phyloP scores from a whole-genome alignment of 1,139 yeast species.

The Debaryomycetaceae sp. region DNA sequence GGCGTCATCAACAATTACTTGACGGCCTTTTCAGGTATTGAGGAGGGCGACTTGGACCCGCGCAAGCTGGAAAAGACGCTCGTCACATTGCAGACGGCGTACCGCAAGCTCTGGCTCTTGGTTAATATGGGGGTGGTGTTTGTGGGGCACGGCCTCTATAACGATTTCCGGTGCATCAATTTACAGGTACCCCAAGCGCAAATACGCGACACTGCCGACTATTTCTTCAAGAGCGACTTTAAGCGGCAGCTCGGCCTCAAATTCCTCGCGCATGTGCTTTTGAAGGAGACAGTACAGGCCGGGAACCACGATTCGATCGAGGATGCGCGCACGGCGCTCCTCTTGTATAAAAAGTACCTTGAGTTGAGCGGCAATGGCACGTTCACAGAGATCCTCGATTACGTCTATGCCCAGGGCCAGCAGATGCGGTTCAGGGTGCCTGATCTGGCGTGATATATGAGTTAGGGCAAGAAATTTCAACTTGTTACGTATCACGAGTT shows the following conservation, averaged over 20 bases:
- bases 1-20: conserved; percentile 72
- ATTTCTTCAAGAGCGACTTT: conserved; percentile 60
- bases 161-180: conserved; percentile 89
- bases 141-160: conserved; percentile 88
- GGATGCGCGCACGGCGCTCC: conserved; percentile 83
- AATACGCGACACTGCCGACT: conserved; percentile 80
- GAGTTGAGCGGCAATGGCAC: conserved; percentile 47
- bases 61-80: conserved; percentile 52
- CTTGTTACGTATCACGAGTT: no score
- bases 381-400: conserved; percentile 51
- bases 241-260: conserved; percentile 77
- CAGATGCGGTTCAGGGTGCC: conserved; percentile 33
- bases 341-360: conserved; percentile 61
- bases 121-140: conserved; percentile 83
- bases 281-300: conserved; percentile 70
- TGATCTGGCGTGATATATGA: no score
- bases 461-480: no score
- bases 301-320: conserved; percentile 97
- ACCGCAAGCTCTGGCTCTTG: conserved; percentile 79
- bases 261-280: conserved; percentile 72
- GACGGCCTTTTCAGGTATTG: conserved; percentile 87
- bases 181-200: conserved; percentile 77
- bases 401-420: conserved; percentile 69
- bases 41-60: conserved; percentile 82
- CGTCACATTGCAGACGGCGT: conserved; percentile 76